Evolutionary conservation across 1,284 basidiomycete genomes (phyloP), one percentile per base, ranked within the genome.

Genomic region (Trichosporon ovoides): DNA sequence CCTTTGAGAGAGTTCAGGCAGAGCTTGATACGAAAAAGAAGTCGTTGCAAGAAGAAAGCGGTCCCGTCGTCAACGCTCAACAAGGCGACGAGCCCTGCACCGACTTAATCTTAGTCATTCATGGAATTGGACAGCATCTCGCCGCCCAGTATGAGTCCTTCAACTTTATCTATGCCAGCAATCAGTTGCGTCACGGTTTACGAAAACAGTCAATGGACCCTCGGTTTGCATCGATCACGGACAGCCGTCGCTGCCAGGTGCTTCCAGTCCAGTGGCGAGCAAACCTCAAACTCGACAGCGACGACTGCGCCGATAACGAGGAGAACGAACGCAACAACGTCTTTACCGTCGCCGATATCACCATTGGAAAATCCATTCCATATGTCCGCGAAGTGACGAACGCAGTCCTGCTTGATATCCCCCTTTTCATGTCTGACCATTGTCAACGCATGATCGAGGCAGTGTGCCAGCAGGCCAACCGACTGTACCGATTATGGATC

Each of bases 211-310:
- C 77, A 0, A 57, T 61, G 11, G 72, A 78, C 33, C 79, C 80
- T 2, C 78, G 79, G 12, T 61, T 82, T 1, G 65, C 74, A 1
- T 79, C 77, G 0, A 78, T 82, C 46, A 78, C 81, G 61, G 69
- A 79, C 11, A 68, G 78, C 48, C 69, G 80, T 7, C 77, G 80
- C 37, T 71, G 79, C 3, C 80, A 73, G 57, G 78, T 84, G 34
- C 68, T 84, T 3, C 83, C 82, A 1, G 78, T 84, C 6, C 80
- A 81, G 61, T 84, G 83, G 83, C 72, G 82, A 28, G 78, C 81
- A 2, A 79, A 72, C 9, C 70, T 83, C 19, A 70, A 80, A 38
- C 68, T 81, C 12, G 76, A 75, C 34, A 70, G 78, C 18, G 74
- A 77, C 19, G 74, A 77, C 43, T 76, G 77, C 13, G 69, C 68